A percentile compares a stretch with the other conserved stretches of the same genome.
Conservation (phyloP, 768 basidiomycete genomes). For the Phanerochaete sordida region DNA sequence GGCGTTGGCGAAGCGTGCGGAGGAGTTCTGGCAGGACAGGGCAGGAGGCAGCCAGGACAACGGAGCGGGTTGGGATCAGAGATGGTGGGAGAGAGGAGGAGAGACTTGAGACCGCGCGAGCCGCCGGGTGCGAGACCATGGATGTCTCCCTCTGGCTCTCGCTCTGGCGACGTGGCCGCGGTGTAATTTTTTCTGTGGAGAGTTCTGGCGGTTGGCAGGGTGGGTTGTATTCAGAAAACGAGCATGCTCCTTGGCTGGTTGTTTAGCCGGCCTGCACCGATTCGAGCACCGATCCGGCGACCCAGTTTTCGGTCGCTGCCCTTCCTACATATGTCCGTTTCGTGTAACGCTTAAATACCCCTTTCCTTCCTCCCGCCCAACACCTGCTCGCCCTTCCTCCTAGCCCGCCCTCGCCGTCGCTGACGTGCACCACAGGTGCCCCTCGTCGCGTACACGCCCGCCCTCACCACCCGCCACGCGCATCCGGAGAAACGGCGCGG, state of each 20-base stretch:
- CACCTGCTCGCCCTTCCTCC: conserved; percentile 3
- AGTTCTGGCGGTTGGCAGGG: conserved; percentile 9
- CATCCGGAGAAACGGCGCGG: conserved; percentile 27
- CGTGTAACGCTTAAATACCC: conserved; percentile 11
- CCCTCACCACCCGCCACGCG: conserved; percentile 13
- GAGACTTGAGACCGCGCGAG: conserved; percentile 1
- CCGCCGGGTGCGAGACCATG: not conserved
- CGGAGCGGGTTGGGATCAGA: not conserved
- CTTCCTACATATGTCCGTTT: conserved; percentile 5
- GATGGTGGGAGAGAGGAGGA: not conserved
- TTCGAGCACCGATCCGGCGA: conserved; percentile 2
- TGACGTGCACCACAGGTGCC: not conserved
- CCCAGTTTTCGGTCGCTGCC: not conserved
- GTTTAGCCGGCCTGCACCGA: conserved; percentile 2
- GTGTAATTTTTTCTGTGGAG: not conserved
- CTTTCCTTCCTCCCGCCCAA: conserved; percentile 7
- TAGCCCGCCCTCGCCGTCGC: conserved; percentile 1
- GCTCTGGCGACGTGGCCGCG: not conserved
- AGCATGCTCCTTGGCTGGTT: not conserved
- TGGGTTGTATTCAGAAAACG: not conserved
- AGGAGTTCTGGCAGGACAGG: not conserved
- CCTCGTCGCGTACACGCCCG: not conserved
- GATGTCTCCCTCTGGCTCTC: not conserved
- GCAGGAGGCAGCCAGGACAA: conserved; percentile 1
- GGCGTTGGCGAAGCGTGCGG: not conserved